Evolutionary conservation across 1,284 basidiomycete genomes (phyloP), one percentile per base, ranked within the genome.

Genomic region (Abortiporus biennis): DNA sequence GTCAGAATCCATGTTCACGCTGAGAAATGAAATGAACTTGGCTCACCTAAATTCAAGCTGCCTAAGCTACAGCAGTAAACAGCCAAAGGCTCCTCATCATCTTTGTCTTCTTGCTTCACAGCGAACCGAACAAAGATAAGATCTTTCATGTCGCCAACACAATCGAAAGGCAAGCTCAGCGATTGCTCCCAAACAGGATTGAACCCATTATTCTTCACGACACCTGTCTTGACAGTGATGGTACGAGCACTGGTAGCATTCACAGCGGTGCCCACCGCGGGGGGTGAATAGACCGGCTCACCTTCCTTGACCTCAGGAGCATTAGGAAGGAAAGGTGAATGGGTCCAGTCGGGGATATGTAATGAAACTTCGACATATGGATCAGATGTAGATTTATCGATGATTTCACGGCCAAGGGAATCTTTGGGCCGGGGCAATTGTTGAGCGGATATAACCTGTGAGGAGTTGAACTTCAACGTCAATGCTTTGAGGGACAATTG

Each of bases 401-500:
- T 58, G 37, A 79, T 68, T 52, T 86, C 83, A 21, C 72, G 73
- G 0, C 82, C 83, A 19, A 61, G 66, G 1, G 76, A 68, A 58
- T 88, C 80, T 43, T 80, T 80, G 2, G 80, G 78, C 0, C 82
- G 72, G 0, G 93, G 94, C 0, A 98, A 76, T 56, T 95, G 92
- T 62, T 98, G 94, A 1, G 90, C 95, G 2, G 94, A 97, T 47
- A 99, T 85, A 53, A 97, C 71, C 76, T 85, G 51, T 5, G 30
- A 50, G 33, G 19, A 36, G 44, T 23, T n/a, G n/a, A n/a, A n/a
- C n/a, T n/a, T n/a, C n/a, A n/a, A n/a, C n/a, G n/a, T n/a, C n/a
- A n/a, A n/a, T n/a, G n/a, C n/a, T n/a, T n/a, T n/a, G n/a, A n/a
- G n/a, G n/a, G n/a, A n/a, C n/a, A 29, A 38, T 9, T 36, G 16